Evolutionary conservation across 139 green algal species (phyloP).

Genomic region (Mychonastes homosphaera): DNA sequence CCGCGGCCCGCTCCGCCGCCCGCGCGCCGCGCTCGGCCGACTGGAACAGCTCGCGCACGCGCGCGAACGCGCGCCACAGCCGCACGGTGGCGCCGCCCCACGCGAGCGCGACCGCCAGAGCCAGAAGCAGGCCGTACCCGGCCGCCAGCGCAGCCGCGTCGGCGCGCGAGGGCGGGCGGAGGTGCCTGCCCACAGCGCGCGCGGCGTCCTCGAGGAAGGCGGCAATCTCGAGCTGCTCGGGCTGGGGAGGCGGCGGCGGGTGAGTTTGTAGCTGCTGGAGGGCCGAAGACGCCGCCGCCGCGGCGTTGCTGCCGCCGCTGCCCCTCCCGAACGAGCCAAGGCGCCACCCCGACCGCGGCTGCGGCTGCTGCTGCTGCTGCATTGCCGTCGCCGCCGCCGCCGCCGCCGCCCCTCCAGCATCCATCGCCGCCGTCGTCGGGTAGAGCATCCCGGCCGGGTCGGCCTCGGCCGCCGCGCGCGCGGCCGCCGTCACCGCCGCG

Average conservation of each 20-base stretch:
- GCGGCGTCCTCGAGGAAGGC: slow-evolving; percentile 1
- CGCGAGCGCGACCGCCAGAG: not conserved
- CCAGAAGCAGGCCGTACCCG: slow-evolving; percentile 7
- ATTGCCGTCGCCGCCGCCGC: not conserved
- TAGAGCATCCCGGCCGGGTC: no score
- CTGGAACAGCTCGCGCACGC: no score
- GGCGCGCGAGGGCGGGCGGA: slow-evolving; percentile 6
- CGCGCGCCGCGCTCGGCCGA: no score
- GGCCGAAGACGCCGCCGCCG: not conserved
- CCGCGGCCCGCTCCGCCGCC: no score
- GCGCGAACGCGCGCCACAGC: slow-evolving; percentile 9
- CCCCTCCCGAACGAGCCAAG: not conserved
- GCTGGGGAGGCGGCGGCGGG: not conserved
- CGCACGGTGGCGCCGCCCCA: slow-evolving; percentile 11
- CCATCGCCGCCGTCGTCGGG: no score
- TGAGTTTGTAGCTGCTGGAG: not conserved
- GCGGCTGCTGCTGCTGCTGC: not conserved
- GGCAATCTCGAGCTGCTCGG: not conserved
- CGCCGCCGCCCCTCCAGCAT: not conserved
- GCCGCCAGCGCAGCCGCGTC: slow-evolving; percentile 10
- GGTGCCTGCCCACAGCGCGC: slow-evolving; percentile 8
- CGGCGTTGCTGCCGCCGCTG: not conserved
- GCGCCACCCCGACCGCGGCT: not conserved
- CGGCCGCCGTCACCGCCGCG: not conserved
- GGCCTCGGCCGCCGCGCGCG: no score